Conservation (phyloP, 2,329 filamentous ascomycete species). For the Cordyceps fumosorosea region DNA sequence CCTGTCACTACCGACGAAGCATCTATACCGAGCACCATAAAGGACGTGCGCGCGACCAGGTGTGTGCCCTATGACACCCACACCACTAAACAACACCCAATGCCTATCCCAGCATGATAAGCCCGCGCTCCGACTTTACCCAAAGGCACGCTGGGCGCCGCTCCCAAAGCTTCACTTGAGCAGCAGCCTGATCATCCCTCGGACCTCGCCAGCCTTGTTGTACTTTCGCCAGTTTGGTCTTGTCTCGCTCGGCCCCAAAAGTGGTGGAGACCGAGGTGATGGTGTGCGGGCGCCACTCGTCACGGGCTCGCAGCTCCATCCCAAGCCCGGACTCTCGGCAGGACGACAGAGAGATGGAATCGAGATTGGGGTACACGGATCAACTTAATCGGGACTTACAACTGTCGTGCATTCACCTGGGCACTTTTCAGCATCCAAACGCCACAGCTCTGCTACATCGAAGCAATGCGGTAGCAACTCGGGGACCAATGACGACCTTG, state of each 20-base stretch:
- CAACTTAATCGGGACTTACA: neutral
- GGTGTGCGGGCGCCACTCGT: neutral
- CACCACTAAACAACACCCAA: neutral
- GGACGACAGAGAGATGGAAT: neutral
- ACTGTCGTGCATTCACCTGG: neutral
- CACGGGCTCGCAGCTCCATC: neutral
- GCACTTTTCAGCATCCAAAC: neutral
- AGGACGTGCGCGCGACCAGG: neutral
- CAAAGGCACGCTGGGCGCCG: too few species aligned
- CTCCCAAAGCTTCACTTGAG: neutral
- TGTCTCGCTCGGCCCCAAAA: neutral
- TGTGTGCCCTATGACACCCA: neutral
- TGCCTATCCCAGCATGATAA: neutral
- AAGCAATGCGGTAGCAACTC: neutral
- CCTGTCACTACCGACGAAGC: neutral
- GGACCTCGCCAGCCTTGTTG: neutral
- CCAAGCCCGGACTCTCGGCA: neutral
- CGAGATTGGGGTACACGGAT: neutral
- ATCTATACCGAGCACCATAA: neutral
- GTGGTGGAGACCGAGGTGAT: neutral
- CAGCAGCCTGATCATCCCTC: neutral
- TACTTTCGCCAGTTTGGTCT: neutral
- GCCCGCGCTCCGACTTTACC: too few species aligned
- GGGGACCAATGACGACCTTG: neutral
- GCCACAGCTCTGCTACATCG: neutral